Conservation (phyloP, 495 filamentous ascomycete genomes). For the Podospora bellae-mahoneyi region DNA sequence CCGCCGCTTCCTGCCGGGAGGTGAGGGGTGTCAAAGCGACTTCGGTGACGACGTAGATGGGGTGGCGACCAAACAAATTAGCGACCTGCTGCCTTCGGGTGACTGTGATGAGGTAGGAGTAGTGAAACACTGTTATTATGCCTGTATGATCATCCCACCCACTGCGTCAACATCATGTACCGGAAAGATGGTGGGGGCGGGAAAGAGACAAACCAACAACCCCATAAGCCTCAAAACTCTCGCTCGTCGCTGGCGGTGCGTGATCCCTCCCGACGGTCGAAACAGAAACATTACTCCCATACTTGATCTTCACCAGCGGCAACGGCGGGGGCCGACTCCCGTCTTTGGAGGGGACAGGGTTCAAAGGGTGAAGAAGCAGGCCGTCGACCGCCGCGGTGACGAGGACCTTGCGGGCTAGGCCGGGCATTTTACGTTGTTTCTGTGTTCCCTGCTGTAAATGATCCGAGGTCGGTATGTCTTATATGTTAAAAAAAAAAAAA, state of each 20-base stretch:
- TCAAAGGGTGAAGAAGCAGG: slow-evolving; percentile 72
- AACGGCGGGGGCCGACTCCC: slow-evolving; percentile 41
- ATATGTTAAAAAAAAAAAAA: neutral
- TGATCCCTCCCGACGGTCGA: slow-evolving; percentile 37
- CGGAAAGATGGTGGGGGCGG: neutral
- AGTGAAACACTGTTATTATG: slow-evolving; percentile 64
- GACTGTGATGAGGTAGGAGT: slow-evolving; percentile 79
- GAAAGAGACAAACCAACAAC: slow-evolving; percentile 63
- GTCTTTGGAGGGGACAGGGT: slow-evolving; percentile 21
- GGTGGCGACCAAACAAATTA: slow-evolving; percentile 65
- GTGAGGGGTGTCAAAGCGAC: slow-evolving; percentile 83
- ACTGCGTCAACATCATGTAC: neutral
- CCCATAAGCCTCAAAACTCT: slow-evolving; percentile 71
- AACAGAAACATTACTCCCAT: slow-evolving; percentile 58
- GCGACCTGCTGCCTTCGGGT: slow-evolving; percentile 84
- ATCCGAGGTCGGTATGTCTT: neutral
- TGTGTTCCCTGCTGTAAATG: neutral
- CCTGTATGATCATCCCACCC: slow-evolving; percentile 43
- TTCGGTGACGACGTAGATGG: slow-evolving; percentile 80
- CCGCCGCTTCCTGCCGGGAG: slow-evolving; percentile 67
- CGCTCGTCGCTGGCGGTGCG: slow-evolving; percentile 28
- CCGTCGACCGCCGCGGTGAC: slow-evolving; percentile 85
- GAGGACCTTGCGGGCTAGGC: slow-evolving; percentile 71
- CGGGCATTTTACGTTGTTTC: slow-evolving; percentile 54
- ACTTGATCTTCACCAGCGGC: slow-evolving; percentile 63